Conservation (phyloP, 495 filamentous ascomycete genomes). For the Hyphodiscus hymeniophilus region DNA sequence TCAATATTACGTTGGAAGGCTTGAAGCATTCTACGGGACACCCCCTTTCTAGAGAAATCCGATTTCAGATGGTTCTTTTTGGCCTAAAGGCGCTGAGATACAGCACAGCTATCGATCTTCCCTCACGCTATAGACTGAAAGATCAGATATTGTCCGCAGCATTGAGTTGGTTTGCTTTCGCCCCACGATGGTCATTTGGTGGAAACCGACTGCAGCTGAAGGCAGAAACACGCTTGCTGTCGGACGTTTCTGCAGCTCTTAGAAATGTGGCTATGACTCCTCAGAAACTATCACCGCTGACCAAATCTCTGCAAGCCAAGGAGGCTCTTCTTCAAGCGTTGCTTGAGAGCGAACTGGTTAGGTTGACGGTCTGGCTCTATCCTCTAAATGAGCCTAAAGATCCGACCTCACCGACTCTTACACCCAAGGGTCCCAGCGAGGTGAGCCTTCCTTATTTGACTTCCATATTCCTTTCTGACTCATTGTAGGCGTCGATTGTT, state of each 20-base stretch:
- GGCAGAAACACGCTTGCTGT: slow-evolving; percentile 76
- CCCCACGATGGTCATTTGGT: slow-evolving; percentile 90
- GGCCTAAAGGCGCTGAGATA: slow-evolving; percentile 66
- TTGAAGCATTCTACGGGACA: slow-evolving; percentile 64
- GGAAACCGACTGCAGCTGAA: slow-evolving; percentile 89
- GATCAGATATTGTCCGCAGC: slow-evolving; percentile 79
- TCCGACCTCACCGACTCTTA: slow-evolving; percentile 16
- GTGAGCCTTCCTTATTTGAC: slow-evolving; percentile 27
- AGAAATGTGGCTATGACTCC: slow-evolving; percentile 47
- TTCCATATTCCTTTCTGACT: slow-evolving; percentile 3
- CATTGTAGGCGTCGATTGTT: slow-evolving; percentile 39
- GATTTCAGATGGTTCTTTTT: slow-evolving; percentile 81
- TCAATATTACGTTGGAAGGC: slow-evolving; percentile 64
- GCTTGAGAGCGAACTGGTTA: slow-evolving; percentile 74
- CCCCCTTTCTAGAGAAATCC: slow-evolving; percentile 81
- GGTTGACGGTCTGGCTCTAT: slow-evolving; percentile 83
- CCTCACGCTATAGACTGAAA: slow-evolving; percentile 68
- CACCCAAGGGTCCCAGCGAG: slow-evolving; percentile 41
- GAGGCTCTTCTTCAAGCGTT: slow-evolving; percentile 72
- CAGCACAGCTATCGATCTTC: slow-evolving; percentile 50
- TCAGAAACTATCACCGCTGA: slow-evolving; percentile 39
- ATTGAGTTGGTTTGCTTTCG: slow-evolving; percentile 76
- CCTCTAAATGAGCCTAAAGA: slow-evolving; percentile 62
- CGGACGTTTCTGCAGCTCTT: slow-evolving; percentile 63
- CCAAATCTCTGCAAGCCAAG: slow-evolving; percentile 63